Base-by-base conservation (phyloP, 1,284 basidiomycete species). In the Coniferiporia weirii region DNA sequence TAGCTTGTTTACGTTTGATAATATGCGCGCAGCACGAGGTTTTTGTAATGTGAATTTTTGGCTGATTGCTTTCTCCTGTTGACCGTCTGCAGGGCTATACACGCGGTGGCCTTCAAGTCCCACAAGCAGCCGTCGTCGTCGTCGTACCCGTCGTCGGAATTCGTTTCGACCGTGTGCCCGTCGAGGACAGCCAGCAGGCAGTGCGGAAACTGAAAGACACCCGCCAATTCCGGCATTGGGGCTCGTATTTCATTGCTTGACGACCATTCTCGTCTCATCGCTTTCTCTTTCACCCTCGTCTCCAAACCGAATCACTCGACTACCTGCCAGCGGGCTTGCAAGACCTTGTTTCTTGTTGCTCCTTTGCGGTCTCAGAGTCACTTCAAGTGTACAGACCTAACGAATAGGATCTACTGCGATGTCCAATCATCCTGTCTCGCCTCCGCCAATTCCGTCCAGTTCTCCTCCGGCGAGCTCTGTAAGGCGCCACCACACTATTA, bases 401-500 rank as follows among this genome's bases (percentile, higher is more conserved):
- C 45, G 54, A 48, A 19, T 22, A 15, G 17, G 20, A 50, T 46
- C 35, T n/a, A 48, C 45, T 27, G 44, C 53, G 22, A 62, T 62
- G 61, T 62, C 61, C 44, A 62, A 59, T 52, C 51, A 55, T 35
- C 61, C 61, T 32, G 57, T 59, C 36, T 59, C 56, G 8, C 61
- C 61, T 9, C 57, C 74, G 17, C 73, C 74, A 46, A 70, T 72
- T 8, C 73, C 72, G 8, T 48, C 67, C 13, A 65, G 66, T 6
- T 61, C 66, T 40, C 65, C 66, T 47, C 66, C 65, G 20, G 67
- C 67, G 47, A 64, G 66, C 47, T 75, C 76, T 43, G 85, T 89
- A 27, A 78, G 89, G 65, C 82, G 89, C 50, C 86, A 90, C 69
- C 90, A 92, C 67, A 92, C 89, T 53, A 91, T 92, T 73, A 83